Percentiles rank a stretch among this genome's conserved stretches.
These are phyloP conservation scores for Nemophila menziesii DNA, from an alignment of 257 asterid genomes.

Conservation along the genomic window DNA sequence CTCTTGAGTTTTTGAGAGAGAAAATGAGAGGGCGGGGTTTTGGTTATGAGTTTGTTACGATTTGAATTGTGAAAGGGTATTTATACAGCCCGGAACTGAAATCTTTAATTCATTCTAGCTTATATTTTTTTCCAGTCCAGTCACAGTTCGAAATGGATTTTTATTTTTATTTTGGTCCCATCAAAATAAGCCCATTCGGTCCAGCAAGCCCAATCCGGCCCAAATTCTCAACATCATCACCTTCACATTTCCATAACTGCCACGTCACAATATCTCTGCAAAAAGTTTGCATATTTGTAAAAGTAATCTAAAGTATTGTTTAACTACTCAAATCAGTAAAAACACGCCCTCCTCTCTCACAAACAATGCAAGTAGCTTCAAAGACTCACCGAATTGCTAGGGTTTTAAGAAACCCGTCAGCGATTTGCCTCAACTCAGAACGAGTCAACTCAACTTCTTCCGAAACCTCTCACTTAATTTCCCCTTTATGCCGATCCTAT, in stretches of 20 bases:
- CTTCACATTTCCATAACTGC: no score
- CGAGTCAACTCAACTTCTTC: constrained; percentile 5
- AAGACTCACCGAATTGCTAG: constrained; percentile 15
- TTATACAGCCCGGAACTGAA: constrained; percentile 22
- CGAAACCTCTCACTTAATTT: background rate
- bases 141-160: no score
- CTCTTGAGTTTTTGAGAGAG: constrained; percentile 12
- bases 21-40: constrained; percentile 14
- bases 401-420: constrained; percentile 12
- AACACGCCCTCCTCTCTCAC: background rate
- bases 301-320: background rate
- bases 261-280: no score
- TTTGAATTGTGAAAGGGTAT: constrained; percentile 14
- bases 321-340: background rate
- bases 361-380: constrained; percentile 12
- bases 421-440: constrained; percentile 11
- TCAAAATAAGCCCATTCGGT: no score
- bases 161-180: no score
- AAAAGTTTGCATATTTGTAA: no score
- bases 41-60: constrained; percentile 15
- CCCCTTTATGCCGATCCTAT: constrained; percentile 7
- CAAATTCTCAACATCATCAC: no score
- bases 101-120: background rate
- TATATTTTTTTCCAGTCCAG: constrained; percentile 5
- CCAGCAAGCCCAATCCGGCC: no score